A percentile compares a stretch with the other conserved stretches of the same genome.
Conservation (phyloP, 345 rosid genomes). For the Syzygium grande region DNA sequence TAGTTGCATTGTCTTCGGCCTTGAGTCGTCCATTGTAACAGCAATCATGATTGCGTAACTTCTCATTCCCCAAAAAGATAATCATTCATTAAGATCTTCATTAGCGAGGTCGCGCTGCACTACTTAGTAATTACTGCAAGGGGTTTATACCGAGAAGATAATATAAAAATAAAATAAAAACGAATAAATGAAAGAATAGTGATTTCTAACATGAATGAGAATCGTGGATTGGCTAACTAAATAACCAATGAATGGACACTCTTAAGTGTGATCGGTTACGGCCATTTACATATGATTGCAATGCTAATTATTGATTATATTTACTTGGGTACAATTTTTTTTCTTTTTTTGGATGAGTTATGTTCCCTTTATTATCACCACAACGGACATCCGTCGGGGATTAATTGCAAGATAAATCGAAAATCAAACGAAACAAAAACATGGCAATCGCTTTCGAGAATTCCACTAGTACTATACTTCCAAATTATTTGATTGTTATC, state of each 20-base stretch:
- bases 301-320: neutral
- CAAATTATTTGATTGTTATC: neutral
- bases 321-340: neutral
- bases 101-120: neutral
- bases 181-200: neutral
- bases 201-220: too few species aligned
- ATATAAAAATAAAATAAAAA: neutral
- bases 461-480: neutral
- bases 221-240: too few species aligned
- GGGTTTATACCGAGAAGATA: neutral
- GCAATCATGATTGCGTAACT: neutral
- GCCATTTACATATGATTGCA: neutral
- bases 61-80: neutral
- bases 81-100: neutral
- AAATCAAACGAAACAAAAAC: neutral
- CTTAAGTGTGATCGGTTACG: neutral
- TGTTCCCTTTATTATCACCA: neutral
- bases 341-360: neutral
- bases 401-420: neutral
- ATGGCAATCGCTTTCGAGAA: neutral
- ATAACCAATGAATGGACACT: neutral
- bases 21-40: neutral
- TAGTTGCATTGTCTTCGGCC: neutral
- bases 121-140: neutral
- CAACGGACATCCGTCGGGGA: neutral